Evolutionary conservation across 371 early-diverging fungal species (phyloP), one percentile per base, ranked within the genome.

Genomic region (Apophysomyces elegans): DNA sequence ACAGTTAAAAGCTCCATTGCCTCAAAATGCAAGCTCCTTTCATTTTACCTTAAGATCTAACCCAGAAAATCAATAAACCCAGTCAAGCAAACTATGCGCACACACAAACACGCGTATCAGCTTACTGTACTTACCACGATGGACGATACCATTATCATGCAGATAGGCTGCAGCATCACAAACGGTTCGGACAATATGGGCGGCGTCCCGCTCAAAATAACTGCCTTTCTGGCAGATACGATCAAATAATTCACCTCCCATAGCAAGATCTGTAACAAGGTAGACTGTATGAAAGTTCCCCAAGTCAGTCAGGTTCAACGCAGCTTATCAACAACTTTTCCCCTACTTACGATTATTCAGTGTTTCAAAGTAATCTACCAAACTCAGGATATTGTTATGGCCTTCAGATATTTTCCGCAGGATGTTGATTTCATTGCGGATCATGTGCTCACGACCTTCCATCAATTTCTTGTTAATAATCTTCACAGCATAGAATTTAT

Each of bases 231-330:
- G 86, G 66, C 89, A 90, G 63, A 98, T 93, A 56, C 94, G 86
- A 74, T 95, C 93, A 69, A 96, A 96, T 38, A 97, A 77, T 76
- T 96, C 96, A 35, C 96, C 96, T n/a, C 97, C 97, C 11, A 85
- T 84, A 61, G 94, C 95, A 54, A 95, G 80, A 65, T 96, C 96
- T 65, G 93, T 94, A 37, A 96, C 93, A 60, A 96, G 79, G 69
- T 96, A 97, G 63, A 95, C 91, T 90, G 11, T 47, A 32, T 50
- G 9, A 9, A 50, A 50, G 21, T 9, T 4, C 32, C 32, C 32
- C 32, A 4, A 9, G 21, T 50, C 54, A 50, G 54, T 21, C 54
- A 50, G 32, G 32, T 26, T 26, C 32, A 26, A 26, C 32, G 32
- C 32, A 26, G 32, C 32, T 26, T 2, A 26, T 26, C 32, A 26